Base-by-base conservation (phyloP, 192 early-diverging fungal species). In the Coemansia pectinata region DNA sequence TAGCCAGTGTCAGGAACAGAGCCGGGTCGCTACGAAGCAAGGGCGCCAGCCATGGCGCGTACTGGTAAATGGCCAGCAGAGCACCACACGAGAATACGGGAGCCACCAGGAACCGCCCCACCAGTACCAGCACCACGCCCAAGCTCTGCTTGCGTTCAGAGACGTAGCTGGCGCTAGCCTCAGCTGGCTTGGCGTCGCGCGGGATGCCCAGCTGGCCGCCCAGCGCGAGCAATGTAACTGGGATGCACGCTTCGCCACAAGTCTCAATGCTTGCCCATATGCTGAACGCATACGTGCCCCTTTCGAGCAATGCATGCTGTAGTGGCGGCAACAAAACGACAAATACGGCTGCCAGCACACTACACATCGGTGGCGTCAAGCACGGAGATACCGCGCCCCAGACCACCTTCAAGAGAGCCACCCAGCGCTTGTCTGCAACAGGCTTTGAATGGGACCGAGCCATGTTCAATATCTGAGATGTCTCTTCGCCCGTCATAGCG, bases 241-340 rank as follows among this genome's bases (percentile, higher is more conserved):
- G 92, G 11, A 94, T 87, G 21, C 90, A 89, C 3, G 89, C 90
- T 12, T 85, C 77, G 11, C 92, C 91, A 66, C 90, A 89, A 5
- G 65, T 78, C 14, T 90, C 88, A 19, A 94, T 74, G 17, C 88
- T 87, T 33, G 47, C 33, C 73, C 73, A 75, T 42, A 76, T 29
- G 29, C 65, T 66, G 47, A 67, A 48, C 11, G 68, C 52, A 61
- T 73, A 73, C 21, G 76, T 65, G 31, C 71, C 71, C 48, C 73
- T 60, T 31, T 29, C 21, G 29, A 73, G 60, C 41, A 73, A 12
- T 15, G 50, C 63, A 11, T 42, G 38, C 41, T 73, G 77, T 7
- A 73, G 25, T 38, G 67, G 67, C 50, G 71, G 67, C 3, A 62
- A 15, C 21, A 73, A 61, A 7, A 73, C 67, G 10, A 73, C 67